Conservation (phyloP, 805 yeast genomes). For the Yarrowia sp. region DNA sequence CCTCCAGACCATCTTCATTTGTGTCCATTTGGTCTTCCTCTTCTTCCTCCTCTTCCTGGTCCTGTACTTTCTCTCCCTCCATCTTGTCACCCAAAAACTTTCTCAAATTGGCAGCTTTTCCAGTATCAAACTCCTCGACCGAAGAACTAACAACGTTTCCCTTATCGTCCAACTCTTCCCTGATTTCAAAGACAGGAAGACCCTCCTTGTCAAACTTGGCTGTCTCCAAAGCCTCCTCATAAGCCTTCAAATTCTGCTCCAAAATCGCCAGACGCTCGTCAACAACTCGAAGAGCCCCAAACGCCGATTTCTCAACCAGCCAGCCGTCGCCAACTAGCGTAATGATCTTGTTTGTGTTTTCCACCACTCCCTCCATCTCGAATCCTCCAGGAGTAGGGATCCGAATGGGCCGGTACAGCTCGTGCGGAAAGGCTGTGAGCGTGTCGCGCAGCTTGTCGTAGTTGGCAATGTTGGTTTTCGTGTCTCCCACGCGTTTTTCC, state of each 20-base stretch:
- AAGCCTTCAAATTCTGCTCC: background rate
- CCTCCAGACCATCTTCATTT: slow-evolving; percentile 34
- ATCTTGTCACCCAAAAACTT: slow-evolving; percentile 27
- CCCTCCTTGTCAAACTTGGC: slow-evolving; percentile 38
- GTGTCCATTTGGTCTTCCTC: background rate
- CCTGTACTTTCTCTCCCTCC: background rate
- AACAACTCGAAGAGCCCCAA: background rate
- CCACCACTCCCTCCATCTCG: background rate
- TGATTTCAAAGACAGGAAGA: slow-evolving; percentile 69
- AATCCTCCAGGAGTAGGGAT: slow-evolving; percentile 6
- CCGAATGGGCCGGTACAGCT: background rate
- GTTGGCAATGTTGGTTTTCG: slow-evolving; percentile 6
- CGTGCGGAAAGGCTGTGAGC: background rate
- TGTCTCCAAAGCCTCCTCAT: background rate
- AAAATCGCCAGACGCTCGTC: slow-evolving; percentile 2
- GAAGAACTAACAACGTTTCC: slow-evolving; percentile 53
- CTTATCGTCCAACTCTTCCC: slow-evolving; percentile 75
- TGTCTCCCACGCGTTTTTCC: slow-evolving; percentile 7
- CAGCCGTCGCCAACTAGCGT: slow-evolving; percentile 4
- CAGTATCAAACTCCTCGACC: slow-evolving; percentile 40
- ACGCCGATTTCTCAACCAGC: slow-evolving; percentile 5
- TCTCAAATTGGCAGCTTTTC: slow-evolving; percentile 25
- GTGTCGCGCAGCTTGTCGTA: slow-evolving; percentile 13
- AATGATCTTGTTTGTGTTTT: slow-evolving; percentile 11
- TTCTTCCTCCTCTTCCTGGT: background rate